Percentiles rank a stretch among this genome's conserved stretches.
These are phyloP conservation scores for Cnidoscolus chayamansa DNA, from an alignment of 441 rosid genomes.

Conservation along the genomic window DNA sequence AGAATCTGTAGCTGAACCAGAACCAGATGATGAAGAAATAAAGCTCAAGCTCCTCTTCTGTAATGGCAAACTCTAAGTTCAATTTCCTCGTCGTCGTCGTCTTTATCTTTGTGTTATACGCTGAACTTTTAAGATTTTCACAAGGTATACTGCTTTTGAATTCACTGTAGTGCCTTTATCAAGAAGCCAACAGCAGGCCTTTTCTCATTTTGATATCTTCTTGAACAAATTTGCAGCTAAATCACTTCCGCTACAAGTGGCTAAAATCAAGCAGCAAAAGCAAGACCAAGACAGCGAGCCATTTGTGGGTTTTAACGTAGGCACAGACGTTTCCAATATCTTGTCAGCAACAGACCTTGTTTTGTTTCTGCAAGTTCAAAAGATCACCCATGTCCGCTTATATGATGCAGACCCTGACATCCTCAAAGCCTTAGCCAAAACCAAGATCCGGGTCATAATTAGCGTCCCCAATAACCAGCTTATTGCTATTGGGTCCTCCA, in stretches of 20 bases:
- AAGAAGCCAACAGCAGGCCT: conserved; percentile 4
- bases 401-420: conserved; percentile 81
- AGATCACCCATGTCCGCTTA: conserved; percentile 71
- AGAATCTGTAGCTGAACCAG: conserved; percentile 46
- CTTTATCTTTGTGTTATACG: conserved; percentile 29
- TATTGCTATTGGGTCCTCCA: conserved; percentile 87
- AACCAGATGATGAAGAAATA: conserved; percentile 44
- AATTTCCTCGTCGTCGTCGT: conserved; percentile 25
- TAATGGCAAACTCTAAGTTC: conserved; percentile 54
- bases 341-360: conserved; percentile 50
- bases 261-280: conserved; percentile 38
- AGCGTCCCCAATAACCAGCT: conserved; percentile 96
- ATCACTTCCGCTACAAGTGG: conserved; percentile 30
- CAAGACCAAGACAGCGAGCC: conserved; percentile 63
- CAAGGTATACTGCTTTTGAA: conserved; percentile 32
- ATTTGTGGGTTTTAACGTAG: conserved; percentile 76
- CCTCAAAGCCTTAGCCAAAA: conserved; percentile 71
- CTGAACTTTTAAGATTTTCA: conserved; percentile 18
- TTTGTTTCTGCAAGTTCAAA: conserved; percentile 68
- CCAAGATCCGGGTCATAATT: conserved; percentile 84
- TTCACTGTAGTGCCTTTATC: neutral
- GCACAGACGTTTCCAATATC: conserved; percentile 66
- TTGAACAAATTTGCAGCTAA: conserved; percentile 33
- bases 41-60: conserved; percentile 51
- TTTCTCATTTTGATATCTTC: conserved; percentile 5